phyloP scores from a whole-genome alignment of 176 grass and related monocot species.

The maize (Zea mays) region DNA sequence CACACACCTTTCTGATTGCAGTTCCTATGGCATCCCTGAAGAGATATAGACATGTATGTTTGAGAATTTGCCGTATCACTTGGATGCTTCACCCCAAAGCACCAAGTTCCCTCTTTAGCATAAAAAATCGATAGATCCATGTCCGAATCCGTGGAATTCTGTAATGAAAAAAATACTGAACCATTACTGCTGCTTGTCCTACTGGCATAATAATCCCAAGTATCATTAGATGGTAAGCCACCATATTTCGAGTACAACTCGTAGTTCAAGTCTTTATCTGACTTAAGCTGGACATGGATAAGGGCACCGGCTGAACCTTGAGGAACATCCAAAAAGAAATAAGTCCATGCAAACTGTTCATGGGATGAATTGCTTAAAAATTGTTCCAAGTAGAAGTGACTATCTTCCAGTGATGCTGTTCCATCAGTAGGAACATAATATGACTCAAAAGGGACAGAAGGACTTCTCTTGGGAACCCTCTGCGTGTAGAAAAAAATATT shows the following conservation, averaged over 20 bases:
- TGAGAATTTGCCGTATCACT: constrained; percentile 40
- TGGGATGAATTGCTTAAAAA: constrained; percentile 74
- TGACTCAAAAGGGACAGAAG: constrained; percentile 67
- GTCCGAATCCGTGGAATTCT: constrained; percentile 57
- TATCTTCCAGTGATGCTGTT: constrained; percentile 41
- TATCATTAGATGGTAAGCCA: constrained; percentile 71
- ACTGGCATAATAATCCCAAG: constrained; percentile 83
- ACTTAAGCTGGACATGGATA: constrained; percentile 70
- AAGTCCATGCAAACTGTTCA: constrained; percentile 72
- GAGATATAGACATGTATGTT: constrained; percentile 74
- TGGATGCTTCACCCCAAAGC: constrained; percentile 86
- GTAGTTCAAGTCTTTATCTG: constrained; percentile 68
- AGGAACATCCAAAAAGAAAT: constrained; percentile 86
- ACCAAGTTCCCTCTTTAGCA: constrained; percentile 93
- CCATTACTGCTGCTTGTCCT: constrained; percentile 56
- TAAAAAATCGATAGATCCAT: constrained; percentile 94
- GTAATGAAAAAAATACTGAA: constrained; percentile 59
- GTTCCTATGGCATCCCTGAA: constrained; percentile 79
- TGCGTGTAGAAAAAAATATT: constrained; percentile 46
- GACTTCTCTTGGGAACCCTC: constrained; percentile 77
- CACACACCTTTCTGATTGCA: constrained; percentile 82
- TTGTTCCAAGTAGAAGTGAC: constrained; percentile 62
- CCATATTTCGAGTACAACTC: constrained; percentile 82
- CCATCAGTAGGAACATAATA: constrained; percentile 79
- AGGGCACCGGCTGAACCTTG: constrained; percentile 79